phyloP scores from a whole-genome alignment of 2,329 filamentous ascomycete species.

The Tolypocladium amazonense region DNA sequence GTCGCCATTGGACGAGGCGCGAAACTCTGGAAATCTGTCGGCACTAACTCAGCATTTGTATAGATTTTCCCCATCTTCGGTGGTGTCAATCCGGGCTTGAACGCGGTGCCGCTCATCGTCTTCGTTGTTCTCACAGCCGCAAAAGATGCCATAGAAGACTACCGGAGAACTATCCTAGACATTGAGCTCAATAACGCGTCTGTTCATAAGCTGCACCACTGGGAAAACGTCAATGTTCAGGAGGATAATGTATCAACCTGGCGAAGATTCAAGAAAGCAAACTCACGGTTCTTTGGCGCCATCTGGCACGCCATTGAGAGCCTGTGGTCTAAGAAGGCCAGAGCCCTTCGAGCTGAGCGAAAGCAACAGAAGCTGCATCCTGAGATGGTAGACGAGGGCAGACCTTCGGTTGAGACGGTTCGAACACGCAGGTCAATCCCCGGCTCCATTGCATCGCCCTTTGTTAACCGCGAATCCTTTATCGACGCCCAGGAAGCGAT shows the following conservation, averaged over 20 bases:
- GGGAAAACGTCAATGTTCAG: conserved; percentile 86
- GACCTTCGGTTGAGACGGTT: conserved; percentile 41
- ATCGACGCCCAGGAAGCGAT: conserved; percentile 59
- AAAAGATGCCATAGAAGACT: conserved; percentile 95
- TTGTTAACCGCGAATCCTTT: conserved; percentile 44
- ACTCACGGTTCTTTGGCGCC: conserved; percentile 47
- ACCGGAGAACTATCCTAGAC: conserved; percentile 80
- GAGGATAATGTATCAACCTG: conserved; percentile 78
- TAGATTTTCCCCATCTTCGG: conserved; percentile 97
- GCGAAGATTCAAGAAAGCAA: conserved; percentile 87
- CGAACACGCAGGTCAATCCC: conserved; percentile 22
- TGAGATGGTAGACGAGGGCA: conserved; percentile 36
- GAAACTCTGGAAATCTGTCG: conserved; percentile 5
- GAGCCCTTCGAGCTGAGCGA: conserved; percentile 35
- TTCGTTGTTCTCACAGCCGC: conserved; percentile 82
- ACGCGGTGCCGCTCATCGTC: conserved; percentile 83
- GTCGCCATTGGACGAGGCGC: neutral
- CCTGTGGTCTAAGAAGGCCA: conserved; percentile 41
- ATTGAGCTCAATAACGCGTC: conserved; percentile 94
- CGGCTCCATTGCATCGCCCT: conserved; percentile 33
- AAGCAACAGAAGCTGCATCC: conserved; percentile 19
- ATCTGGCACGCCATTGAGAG: conserved; percentile 37
- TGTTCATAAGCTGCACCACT: conserved; percentile 79
- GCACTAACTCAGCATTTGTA: neutral
- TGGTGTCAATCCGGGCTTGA: conserved; percentile 78